A percentile compares a stretch with the other conserved stretches of the same genome.
phyloP scores from a whole-genome alignment of 352 stramenopile genomes.

The Achlya hypogyna region DNA sequence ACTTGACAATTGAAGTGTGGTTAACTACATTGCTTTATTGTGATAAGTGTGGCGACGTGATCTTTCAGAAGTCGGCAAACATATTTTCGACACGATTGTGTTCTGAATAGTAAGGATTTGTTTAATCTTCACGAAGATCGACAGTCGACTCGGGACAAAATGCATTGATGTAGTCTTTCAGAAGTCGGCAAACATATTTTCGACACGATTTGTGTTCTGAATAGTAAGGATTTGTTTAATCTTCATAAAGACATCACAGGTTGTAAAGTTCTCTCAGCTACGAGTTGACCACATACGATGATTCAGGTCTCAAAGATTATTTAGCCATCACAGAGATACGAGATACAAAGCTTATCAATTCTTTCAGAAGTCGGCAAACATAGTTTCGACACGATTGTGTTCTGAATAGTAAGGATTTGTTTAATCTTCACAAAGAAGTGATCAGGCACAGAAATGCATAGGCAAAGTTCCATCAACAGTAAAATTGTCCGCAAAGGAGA shows the following conservation, averaged over 20 bases:
- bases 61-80: slow-evolving; percentile 23
- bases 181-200: slow-evolving; percentile 22
- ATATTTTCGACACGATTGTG: slow-evolving; percentile 17
- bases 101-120: slow-evolving; percentile 23
- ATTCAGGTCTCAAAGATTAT: slow-evolving; percentile 24
- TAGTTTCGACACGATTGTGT: slow-evolving; percentile 20
- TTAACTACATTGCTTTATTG: neutral
- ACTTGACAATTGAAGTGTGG: too few species aligned
- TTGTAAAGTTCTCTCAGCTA: slow-evolving; percentile 13
- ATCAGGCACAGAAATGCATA: neutral
- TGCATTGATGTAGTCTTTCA: slow-evolving; percentile 12
- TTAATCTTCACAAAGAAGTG: slow-evolving; percentile 21
- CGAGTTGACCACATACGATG: slow-evolving; percentile 14
- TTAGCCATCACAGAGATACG: slow-evolving; percentile 18
- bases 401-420: slow-evolving; percentile 24
- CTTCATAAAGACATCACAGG: slow-evolving; percentile 5
- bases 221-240: slow-evolving; percentile 24
- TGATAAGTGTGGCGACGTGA: neutral
- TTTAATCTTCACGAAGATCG: slow-evolving; percentile 19
- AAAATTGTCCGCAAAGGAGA: slow-evolving; percentile 17
- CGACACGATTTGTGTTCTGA: slow-evolving; percentile 20
- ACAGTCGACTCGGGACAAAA: neutral
- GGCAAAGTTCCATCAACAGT: slow-evolving; percentile 14
- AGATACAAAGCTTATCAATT: neutral
- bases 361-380: slow-evolving; percentile 23